Evolutionary conservation across 2,329 filamentous ascomycete genomes (phyloP).

Genomic region (Trichoderma sp.): DNA sequence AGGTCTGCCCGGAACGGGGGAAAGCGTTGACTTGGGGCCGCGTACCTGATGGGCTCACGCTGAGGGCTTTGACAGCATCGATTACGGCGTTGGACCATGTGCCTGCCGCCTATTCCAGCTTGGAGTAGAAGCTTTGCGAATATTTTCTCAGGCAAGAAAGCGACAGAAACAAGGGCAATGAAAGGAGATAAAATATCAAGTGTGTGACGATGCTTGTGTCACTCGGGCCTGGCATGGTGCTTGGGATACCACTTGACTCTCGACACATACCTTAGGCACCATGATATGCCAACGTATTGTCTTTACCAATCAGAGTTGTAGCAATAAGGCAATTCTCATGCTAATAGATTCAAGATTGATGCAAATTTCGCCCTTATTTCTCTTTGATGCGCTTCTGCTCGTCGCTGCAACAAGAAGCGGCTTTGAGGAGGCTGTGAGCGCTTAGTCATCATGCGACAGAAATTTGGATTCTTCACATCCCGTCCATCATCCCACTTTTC

Average conservation of each 20-base stretch:
- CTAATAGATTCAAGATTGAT: too few species aligned
- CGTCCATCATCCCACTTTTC: conserved; percentile 9
- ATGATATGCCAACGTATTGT: too few species aligned
- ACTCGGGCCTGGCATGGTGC: too few species aligned
- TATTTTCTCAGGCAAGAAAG: neutral
- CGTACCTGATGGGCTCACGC: conserved; percentile 11
- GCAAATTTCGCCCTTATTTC: too few species aligned
- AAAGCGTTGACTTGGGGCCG: conserved; percentile 4
- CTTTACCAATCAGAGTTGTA: too few species aligned
- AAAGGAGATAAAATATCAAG: neutral
- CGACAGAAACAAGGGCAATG: neutral
- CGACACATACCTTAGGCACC: too few species aligned
- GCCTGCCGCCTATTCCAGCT: neutral
- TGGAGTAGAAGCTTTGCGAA: conserved; percentile 10
- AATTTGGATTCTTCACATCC: conserved; percentile 24
- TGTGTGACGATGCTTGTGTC: neutral
- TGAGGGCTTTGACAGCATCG: neutral
- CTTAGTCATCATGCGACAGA: conserved; percentile 26
- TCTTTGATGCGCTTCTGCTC: neutral
- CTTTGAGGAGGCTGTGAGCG: neutral
- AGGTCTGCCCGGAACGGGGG: neutral
- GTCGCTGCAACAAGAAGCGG: neutral
- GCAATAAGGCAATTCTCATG: too few species aligned
- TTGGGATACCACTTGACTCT: too few species aligned
- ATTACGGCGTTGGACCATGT: conserved; percentile 3